Evolutionary conservation across 2,329 filamentous ascomycete genomes (phyloP).

Genomic region (Aspergillus sp.): DNA sequence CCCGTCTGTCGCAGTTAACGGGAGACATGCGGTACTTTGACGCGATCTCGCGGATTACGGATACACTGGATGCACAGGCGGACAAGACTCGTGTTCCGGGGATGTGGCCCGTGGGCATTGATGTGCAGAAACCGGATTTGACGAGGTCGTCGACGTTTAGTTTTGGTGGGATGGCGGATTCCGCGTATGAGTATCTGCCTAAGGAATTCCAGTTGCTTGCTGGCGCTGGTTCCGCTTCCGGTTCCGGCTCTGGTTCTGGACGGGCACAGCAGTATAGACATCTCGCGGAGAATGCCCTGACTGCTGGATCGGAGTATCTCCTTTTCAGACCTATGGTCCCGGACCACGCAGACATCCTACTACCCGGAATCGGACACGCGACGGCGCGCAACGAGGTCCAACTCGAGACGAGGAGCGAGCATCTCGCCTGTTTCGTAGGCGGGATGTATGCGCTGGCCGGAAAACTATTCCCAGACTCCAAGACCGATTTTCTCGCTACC

Average conservation of each 20-base stretch:
- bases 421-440: conserved; percentile 38
- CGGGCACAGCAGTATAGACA: conserved; percentile 32
- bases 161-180: conserved; percentile 43
- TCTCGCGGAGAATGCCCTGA: conserved; percentile 36
- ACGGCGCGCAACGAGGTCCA: background rate
- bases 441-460: conserved; percentile 60
- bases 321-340: conserved; percentile 39
- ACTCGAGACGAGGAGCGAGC: conserved; percentile 22
- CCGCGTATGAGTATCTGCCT: conserved; percentile 45
- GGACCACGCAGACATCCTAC: conserved; percentile 8
- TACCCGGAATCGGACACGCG: conserved; percentile 1
- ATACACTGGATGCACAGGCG: conserved; percentile 69
- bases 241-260: conserved; percentile 21
- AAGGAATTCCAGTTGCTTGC: conserved; percentile 43
- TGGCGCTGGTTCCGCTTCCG: conserved; percentile 27
- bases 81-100: conserved; percentile 64
- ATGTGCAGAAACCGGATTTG: conserved; percentile 43
- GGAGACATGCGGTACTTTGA: conserved; percentile 79
- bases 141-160: conserved; percentile 26
- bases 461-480: conserved; percentile 40
- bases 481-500: conserved; percentile 49
- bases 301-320: conserved; percentile 32
- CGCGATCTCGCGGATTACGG: conserved; percentile 76
- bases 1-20: conserved; percentile 78
- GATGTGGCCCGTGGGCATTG: conserved; percentile 73